Percentiles rank a stretch among this genome's conserved stretches.
Conservation (phyloP, 1,139 yeast genomes). For the Hemisphaericaspora subhashii region DNA sequence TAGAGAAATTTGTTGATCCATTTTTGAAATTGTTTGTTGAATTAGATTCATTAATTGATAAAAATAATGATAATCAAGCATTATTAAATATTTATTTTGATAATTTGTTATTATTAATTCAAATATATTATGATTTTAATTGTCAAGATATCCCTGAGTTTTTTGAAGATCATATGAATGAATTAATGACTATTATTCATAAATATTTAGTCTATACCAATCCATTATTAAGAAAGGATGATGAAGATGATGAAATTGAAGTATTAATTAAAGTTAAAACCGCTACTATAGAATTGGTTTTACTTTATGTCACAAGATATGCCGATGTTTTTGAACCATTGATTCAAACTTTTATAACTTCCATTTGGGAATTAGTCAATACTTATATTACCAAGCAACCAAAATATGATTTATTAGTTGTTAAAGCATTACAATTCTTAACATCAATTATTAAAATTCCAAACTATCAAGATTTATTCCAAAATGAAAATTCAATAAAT, state of each 20-base stretch:
- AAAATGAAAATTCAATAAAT: slow-evolving; percentile 64
- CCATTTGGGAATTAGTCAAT: slow-evolving; percentile 78
- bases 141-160: slow-evolving; percentile 98
- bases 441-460: slow-evolving; percentile 79
- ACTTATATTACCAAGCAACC: slow-evolving; percentile 61
- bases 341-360: slow-evolving; percentile 75
- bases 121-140: slow-evolving; percentile 88
- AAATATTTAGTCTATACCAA: slow-evolving; percentile 65
- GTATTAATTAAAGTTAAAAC: slow-evolving; percentile 74
- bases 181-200: slow-evolving; percentile 79
- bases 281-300: slow-evolving; percentile 79
- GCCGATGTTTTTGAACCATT: slow-evolving; percentile 84
- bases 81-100: slow-evolving; percentile 61
- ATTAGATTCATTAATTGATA: slow-evolving; percentile 65
- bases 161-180: slow-evolving; percentile 84
- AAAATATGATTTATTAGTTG: slow-evolving; percentile 82
- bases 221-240: slow-evolving; percentile 51
- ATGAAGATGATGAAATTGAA: slow-evolving; percentile 74
- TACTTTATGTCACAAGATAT: slow-evolving; percentile 84
- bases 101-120: slow-evolving; percentile 67
- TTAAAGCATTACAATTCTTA: slow-evolving; percentile 76
- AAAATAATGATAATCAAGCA: slow-evolving; percentile 37
- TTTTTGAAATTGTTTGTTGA: slow-evolving; percentile 65
- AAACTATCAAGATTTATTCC: slow-evolving; percentile 58
- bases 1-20: slow-evolving; percentile 83